Conservation (phyloP, 2,329 filamentous ascomycete genomes). For the Diaporthe citriasiana region DNA sequence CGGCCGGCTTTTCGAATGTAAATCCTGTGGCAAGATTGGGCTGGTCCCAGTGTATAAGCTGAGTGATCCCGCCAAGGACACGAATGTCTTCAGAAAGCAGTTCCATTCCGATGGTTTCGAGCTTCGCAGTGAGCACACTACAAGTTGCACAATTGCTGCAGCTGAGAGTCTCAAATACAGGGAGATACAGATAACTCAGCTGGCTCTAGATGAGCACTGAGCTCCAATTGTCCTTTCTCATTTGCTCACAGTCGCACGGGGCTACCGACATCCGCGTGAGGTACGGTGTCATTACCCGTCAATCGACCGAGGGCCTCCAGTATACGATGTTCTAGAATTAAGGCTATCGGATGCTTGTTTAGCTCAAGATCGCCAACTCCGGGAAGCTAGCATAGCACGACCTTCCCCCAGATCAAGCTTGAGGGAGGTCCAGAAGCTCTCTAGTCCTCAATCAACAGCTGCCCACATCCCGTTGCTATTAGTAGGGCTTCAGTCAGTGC, state of each 20-base stretch:
- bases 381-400: neutral
- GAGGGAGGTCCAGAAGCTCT: neutral
- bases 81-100: neutral
- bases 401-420: neutral
- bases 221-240: neutral
- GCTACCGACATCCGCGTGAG: neutral
- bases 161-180: too few species aligned
- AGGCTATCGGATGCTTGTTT: neutral
- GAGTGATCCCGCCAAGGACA: neutral
- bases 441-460: too few species aligned
- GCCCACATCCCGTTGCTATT: neutral
- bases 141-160: neutral
- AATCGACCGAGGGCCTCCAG: neutral
- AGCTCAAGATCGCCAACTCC: neutral
- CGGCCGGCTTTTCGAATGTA: neutral
- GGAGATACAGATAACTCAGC: too few species aligned
- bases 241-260: neutral
- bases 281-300: neutral
- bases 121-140: neutral
- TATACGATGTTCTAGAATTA: neutral
- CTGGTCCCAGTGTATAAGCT: neutral
- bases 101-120: neutral
- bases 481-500: neutral
- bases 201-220: neutral
- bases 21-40: neutral